phyloP scores from a whole-genome alignment of 805 yeast species.

The Cyberlindnera subsufficiens region DNA sequence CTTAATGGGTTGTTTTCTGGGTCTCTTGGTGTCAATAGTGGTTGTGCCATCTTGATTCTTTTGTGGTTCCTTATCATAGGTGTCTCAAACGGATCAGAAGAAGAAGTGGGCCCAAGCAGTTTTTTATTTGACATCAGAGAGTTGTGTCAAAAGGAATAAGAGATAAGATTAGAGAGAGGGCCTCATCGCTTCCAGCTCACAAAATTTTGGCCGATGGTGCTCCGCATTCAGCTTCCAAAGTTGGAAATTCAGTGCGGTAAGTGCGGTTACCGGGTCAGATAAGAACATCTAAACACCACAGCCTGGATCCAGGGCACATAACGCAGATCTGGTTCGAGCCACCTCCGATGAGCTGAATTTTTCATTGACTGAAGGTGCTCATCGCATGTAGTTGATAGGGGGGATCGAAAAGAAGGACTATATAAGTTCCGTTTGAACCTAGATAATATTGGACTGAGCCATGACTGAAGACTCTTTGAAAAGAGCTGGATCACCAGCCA shows the following conservation, averaged over 20 bases:
- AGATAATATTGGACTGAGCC: neutral
- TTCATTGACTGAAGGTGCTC: too few relatives aligned
- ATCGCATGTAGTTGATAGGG: too few relatives aligned
- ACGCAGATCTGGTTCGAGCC: neutral
- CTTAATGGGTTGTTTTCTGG: slow-evolving; percentile 47
- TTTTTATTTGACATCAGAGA: too few relatives aligned
- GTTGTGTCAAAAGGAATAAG: too few relatives aligned
- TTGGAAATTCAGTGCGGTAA: slow-evolving; percentile 1
- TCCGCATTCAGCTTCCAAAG: neutral
- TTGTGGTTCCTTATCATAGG: too few relatives aligned
- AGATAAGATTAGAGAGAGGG: neutral
- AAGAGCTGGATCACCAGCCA: slow-evolving; percentile 17
- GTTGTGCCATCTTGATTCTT: slow-evolving; percentile 3
- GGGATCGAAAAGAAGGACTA: too few relatives aligned
- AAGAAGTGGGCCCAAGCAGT: too few relatives aligned
- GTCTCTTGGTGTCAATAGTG: slow-evolving; percentile 24
- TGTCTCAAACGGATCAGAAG: too few relatives aligned
- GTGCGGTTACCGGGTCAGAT: too few relatives aligned
- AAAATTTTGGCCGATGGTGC: neutral
- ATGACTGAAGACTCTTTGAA: slow-evolving; percentile 14
- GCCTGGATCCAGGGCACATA: neutral
- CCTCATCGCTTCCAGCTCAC: too few relatives aligned
- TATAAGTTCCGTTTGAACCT: neutral
- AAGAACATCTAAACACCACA: neutral
- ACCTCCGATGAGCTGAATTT: neutral